Base-by-base conservation (phyloP, 805 yeast species). In the Teunomyces atbi region DNA sequence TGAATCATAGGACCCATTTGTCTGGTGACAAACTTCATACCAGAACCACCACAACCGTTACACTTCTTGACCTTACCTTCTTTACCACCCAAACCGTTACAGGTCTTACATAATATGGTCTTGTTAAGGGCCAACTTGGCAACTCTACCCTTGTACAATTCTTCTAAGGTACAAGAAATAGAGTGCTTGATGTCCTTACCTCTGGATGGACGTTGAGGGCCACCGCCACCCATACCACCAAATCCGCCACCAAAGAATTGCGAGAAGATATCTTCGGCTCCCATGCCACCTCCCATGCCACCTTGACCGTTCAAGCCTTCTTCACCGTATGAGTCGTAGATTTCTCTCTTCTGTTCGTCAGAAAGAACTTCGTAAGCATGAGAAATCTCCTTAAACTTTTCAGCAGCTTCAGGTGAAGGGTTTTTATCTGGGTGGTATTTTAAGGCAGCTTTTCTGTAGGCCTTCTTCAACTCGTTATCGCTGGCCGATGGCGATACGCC, bases 1-100 rank as follows among this genome's bases (percentile, higher is more conserved):
- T 94, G 99, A 62, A 94, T 87, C 91, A 94, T 89, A 56, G 96
- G 97, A 59, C 99, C 99, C 97, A 94, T 91, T 73, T 94, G 98
- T 76, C 96, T 87, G 44, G 97, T 89, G 56, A 90, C 86, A 55
- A 92, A 85, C 70, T 82, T 88, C 68, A 85, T 72, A 80, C 99
- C 99, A 59, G 80, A 78, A 70, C 99, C 99, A 63, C 81, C 79
- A 83, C 99, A 94, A 33, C 82, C 66, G 44, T 82, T 55, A 83
- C 99, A 94, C 60, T 82, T 82, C 76, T 86, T 86, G 54, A 91
- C 96, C 47, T 88, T 77, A 53, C 94, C 96, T 57, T 83, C 87
- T 62, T 89, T 89, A 73, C 99, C 99, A 69, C 99, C 99, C 61
- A 83, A 83, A 61, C 99, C 99, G 46, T 88, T 85, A 79, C 99